These are phyloP conservation scores for Beauveria varroae DNA, from an alignment of 2,329 filamentous ascomycete genomes.

Conservation along the genomic window DNA sequence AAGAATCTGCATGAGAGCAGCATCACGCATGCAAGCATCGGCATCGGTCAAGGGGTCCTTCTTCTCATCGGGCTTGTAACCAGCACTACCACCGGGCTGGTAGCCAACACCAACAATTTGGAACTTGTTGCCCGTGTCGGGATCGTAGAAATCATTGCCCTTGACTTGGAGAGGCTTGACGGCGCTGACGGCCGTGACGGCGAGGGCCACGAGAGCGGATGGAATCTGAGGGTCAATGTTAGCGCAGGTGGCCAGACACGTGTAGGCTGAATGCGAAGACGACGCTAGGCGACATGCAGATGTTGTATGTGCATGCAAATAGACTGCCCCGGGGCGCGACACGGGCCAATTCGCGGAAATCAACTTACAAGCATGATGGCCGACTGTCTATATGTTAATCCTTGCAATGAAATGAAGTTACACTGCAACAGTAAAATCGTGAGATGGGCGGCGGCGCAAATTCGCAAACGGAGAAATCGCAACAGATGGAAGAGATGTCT, in stretches of 20 bases:
- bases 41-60: slow-evolving; percentile 54
- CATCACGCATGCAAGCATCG: slow-evolving; percentile 54
- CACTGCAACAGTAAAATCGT: not conserved
- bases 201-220: slow-evolving; percentile 43
- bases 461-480: not conserved
- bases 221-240: slow-evolving; percentile 24
- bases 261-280: not conserved
- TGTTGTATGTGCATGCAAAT: not conserved
- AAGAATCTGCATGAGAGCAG: slow-evolving; percentile 56
- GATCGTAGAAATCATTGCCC: slow-evolving; percentile 53
- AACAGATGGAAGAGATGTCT: not conserved
- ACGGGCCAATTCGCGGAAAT: not conserved
- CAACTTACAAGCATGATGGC: slow-evolving; percentile 11
- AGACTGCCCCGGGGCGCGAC: not conserved
- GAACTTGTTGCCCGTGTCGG: slow-evolving; percentile 50
- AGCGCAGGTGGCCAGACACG: slow-evolving; percentile 3
- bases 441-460: not conserved
- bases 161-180: slow-evolving; percentile 50
- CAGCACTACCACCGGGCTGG: slow-evolving; percentile 59
- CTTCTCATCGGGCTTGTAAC: slow-evolving; percentile 46
- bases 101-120: slow-evolving; percentile 63
- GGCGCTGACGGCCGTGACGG: slow-evolving; percentile 46
- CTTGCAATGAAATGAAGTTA: not conserved
- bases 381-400: not conserved
- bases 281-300: not conserved